Evolutionary conservation across 148 eudicot species (phyloP), one percentile per base, ranked within the genome.

Genomic region (Cornus kousa): DNA sequence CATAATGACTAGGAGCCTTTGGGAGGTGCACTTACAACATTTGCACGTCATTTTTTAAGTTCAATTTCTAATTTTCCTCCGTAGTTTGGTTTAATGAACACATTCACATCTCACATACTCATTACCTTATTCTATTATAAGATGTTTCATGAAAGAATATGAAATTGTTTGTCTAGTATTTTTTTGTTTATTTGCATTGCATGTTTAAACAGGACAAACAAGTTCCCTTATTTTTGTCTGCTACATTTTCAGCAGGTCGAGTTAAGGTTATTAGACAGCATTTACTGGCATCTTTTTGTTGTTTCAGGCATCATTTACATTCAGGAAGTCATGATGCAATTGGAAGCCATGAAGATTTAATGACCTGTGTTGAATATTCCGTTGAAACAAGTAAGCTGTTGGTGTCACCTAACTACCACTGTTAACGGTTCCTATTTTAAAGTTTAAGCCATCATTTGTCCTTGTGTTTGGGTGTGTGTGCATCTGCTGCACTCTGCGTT

Each of bases 261-360:
- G 37, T 43, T 2, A 43, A 43, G 48, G 48, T 43, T 43, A 43
- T 43, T 43, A 43, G 48, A 43, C 48, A 0, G 48, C 48, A 43
- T 43, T 43, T 43, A 43, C 48, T 43, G 6, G 5, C 48, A 6
- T 43, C 0, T 43, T 74, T 69, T 74, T 74, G 24, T 28, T 74
- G 66, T 67, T 57, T 37, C 83, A 96, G 99, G 93, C 87, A 88
- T 75, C 91, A 94, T 88, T 86, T 97, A 80, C 84, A 84, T 57
- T 86, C 92, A 67, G 95, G 90, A 75, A 80, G 60, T 74, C 77
- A 72, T 74, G 75, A 78, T 59, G 74, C 79, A 33, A 72, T 94
- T 55, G 98, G 99, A 64, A 83, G 79, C 46, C 99, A 97, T 82
- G 91, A 89, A 37, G 93, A 91, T 80, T 77, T 82, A 10, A 95